Conservation (phyloP, 139 green algal genomes). For the Chlamydomonas applanata region DNA sequence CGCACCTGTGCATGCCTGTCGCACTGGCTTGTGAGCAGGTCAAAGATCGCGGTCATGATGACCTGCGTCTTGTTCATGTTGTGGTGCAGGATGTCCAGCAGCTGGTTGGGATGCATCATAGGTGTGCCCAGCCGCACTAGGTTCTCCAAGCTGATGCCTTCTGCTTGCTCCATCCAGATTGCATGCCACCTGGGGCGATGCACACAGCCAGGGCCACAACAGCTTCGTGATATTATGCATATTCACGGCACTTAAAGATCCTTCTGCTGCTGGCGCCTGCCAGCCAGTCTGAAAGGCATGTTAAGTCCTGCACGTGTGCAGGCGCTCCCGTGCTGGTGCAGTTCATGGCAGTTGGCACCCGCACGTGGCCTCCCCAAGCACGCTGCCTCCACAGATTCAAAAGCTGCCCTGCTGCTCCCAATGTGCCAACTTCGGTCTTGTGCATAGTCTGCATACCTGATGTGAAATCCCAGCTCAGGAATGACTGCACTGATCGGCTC, state of each 20-base stretch:
- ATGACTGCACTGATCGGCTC: slow-evolving; percentile 37
- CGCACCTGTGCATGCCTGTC: slow-evolving; percentile 36
- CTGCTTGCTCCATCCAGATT: slow-evolving; percentile 45
- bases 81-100: slow-evolving; percentile 38
- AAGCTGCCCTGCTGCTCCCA: too few species aligned
- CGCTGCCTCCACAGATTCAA: too few species aligned
- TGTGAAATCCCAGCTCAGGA: slow-evolving; percentile 38
- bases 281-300: too few species aligned
- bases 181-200: slow-evolving; percentile 32
- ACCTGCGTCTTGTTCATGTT: slow-evolving; percentile 43
- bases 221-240: too few species aligned
- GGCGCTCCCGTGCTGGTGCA: too few species aligned
- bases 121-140: slow-evolving; percentile 39
- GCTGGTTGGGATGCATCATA: slow-evolving; percentile 43
- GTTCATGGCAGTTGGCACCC: too few species aligned
- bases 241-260: too few species aligned
- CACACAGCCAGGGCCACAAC: neutral
- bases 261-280: too few species aligned
- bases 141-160: slow-evolving; percentile 45
- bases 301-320: too few species aligned
- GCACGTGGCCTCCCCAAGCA: too few species aligned
- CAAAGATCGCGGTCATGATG: slow-evolving; percentile 34
- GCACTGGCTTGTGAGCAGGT: slow-evolving; percentile 42
- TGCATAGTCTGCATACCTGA: slow-evolving; percentile 34
- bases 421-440: too few species aligned